A percentile compares a stretch with the other conserved stretches of the same genome.
phyloP scores from a whole-genome alignment of 805 yeast species.

The Torulaspora microellipsoides region DNA sequence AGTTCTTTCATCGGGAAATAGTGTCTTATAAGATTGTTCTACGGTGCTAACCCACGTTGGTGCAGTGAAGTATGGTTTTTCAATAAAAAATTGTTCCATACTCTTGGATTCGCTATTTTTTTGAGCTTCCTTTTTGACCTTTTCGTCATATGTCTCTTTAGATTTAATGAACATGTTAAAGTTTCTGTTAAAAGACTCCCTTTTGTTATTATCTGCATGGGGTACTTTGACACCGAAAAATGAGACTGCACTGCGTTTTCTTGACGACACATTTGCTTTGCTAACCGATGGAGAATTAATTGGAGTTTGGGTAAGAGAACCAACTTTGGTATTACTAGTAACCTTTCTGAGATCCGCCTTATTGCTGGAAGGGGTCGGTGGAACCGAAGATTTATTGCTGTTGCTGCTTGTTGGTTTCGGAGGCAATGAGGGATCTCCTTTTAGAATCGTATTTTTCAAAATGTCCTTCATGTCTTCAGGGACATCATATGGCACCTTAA shows the following conservation, averaged over 20 bases:
- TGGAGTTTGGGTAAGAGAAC: conserved; percentile 28
- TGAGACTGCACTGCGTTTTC: conserved; percentile 26
- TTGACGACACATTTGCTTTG: conserved; percentile 19
- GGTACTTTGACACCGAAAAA: conserved; percentile 41
- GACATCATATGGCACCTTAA: conserved; percentile 60
- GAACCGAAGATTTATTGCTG: conserved; percentile 12
- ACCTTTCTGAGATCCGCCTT: conserved; percentile 23
- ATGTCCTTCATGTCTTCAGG: conserved; percentile 42
- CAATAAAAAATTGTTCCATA: conserved; percentile 42
- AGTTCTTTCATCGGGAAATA: conserved; percentile 44
- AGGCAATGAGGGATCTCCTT: conserved; percentile 25
- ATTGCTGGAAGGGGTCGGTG: conserved; percentile 24
- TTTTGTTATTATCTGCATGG: conserved; percentile 27
- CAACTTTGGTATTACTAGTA: conserved; percentile 18
- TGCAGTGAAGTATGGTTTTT: conserved; percentile 63
- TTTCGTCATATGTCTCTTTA: conserved; percentile 35
- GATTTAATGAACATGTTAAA: conserved; percentile 54
- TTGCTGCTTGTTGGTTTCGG: conserved; percentile 21
- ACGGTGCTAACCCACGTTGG: conserved; percentile 70
- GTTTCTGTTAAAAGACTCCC: conserved; percentile 36
- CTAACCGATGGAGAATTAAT: conserved; percentile 9
- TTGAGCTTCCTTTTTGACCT: conserved; percentile 29
- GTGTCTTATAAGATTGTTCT: conserved; percentile 50
- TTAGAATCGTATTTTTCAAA: conserved; percentile 40
- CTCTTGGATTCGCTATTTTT: conserved; percentile 19